These are phyloP conservation scores for Pythium dissimile DNA, from an alignment of 352 stramenopile species.

Conservation along the genomic window DNA sequence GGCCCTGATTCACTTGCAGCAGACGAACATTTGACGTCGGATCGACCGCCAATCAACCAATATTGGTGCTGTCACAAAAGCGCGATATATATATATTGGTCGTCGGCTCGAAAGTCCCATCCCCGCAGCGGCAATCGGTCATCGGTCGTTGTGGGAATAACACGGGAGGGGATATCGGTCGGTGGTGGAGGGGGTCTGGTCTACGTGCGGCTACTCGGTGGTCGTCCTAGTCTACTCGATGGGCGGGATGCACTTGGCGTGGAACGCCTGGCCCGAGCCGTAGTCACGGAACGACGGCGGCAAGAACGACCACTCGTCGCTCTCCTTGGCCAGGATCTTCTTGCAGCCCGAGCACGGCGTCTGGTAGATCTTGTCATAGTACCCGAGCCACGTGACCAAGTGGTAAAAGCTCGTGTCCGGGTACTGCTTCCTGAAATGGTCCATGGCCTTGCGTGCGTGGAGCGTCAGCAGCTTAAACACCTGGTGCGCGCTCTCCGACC, in stretches of 20 bases:
- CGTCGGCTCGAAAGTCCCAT: too few relatives aligned
- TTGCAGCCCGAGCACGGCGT: conserved; percentile 83
- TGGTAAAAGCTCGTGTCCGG: conserved; percentile 86
- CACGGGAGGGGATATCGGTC: too few relatives aligned
- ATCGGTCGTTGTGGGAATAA: too few relatives aligned
- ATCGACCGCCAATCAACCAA: too few relatives aligned
- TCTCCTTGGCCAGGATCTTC: conserved; percentile 81
- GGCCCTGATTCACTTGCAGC: too few relatives aligned
- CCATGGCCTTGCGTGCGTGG: conserved; percentile 70
- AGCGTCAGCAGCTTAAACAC: conserved; percentile 77
- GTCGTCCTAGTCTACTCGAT: conserved; percentile 26
- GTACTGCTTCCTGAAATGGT: conserved; percentile 83
- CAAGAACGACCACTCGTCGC: conserved; percentile 74
- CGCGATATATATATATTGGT: too few relatives aligned
- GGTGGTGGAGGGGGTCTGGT: too few relatives aligned
- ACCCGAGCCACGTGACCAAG: conserved; percentile 82
- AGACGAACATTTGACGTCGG: too few relatives aligned
- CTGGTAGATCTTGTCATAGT: conserved; percentile 89
- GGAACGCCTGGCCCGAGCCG: conserved; percentile 72
- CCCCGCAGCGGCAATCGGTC: too few relatives aligned
- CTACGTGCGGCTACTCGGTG: not conserved
- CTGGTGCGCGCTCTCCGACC: conserved; percentile 78
- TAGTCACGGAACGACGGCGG: conserved; percentile 87
- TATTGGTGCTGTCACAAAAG: too few relatives aligned
- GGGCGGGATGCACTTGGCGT: conserved; percentile 72